Evolutionary conservation across 2,329 filamentous ascomycete genomes (phyloP).

Genomic region (Arthrobotrys entomopaga): DNA sequence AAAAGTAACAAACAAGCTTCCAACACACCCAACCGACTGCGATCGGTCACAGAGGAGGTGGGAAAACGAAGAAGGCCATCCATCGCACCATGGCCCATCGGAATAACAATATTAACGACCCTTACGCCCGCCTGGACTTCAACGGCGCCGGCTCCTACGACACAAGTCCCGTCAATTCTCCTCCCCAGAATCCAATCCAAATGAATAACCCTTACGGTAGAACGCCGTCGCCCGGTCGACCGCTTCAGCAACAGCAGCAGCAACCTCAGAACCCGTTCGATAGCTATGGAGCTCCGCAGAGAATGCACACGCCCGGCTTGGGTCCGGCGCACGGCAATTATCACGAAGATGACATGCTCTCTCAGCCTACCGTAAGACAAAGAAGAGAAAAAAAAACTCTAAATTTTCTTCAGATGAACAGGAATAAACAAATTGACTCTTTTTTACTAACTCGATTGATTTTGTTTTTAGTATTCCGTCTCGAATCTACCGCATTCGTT

Average conservation of each 20-base stretch:
- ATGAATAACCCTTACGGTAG: constrained; percentile 53
- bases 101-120: constrained; percentile 55
- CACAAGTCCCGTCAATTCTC: constrained; percentile 35
- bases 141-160: constrained; percentile 54
- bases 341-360: constrained; percentile 48
- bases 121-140: constrained; percentile 59
- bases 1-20: constrained; percentile 2
- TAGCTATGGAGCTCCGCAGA: constrained; percentile 40
- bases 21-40: constrained; percentile 10
- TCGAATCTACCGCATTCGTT: constrained; percentile 73
- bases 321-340: constrained; percentile 53
- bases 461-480: constrained; percentile 72
- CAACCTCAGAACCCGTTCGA: constrained; percentile 46
- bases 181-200: constrained; percentile 21
- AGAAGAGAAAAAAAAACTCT: too few species aligned
- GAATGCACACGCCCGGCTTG: constrained; percentile 41
- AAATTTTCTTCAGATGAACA: too few species aligned
- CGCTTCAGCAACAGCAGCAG: constrained; percentile 39
- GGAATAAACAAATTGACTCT: background rate
- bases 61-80: background rate
- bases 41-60: constrained; percentile 16
- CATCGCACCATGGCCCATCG: constrained; percentile 47
- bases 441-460: constrained; percentile 30
- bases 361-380: constrained; percentile 42
- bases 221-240: constrained; percentile 52